Evolutionary conservation across 805 yeast species (phyloP).

Genomic region (Metschnikowia lunata): DNA sequence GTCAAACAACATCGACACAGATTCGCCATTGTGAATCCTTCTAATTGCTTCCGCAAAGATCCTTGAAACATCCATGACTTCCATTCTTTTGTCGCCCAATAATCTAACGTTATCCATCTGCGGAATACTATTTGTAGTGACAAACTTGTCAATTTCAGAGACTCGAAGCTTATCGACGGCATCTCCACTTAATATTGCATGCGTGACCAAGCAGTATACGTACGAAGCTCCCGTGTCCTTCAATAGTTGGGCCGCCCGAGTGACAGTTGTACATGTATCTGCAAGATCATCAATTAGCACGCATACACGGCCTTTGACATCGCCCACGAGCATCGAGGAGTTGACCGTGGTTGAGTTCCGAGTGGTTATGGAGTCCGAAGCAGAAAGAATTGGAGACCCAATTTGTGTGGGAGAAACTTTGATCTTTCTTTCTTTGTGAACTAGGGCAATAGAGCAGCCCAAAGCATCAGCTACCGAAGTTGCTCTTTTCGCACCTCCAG

Average conservation of each 20-base stretch:
- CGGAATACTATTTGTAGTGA: constrained; percentile 90
- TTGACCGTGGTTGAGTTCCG: constrained; percentile 41
- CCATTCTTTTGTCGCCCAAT: constrained; percentile 56
- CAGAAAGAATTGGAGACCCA: constrained; percentile 19
- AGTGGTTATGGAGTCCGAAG: constrained; percentile 16
- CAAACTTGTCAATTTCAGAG: constrained; percentile 73
- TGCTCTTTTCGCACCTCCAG: constrained; percentile 98
- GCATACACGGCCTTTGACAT: constrained; percentile 80
- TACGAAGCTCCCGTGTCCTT: constrained; percentile 90
- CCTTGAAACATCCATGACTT: constrained; percentile 81
- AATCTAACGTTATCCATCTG: constrained; percentile 55
- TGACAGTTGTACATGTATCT: constrained; percentile 88
- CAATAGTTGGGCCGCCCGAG: constrained; percentile 85
- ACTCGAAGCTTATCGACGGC: constrained; percentile 67
- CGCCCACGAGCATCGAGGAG: constrained; percentile 94
- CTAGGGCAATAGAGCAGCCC: constrained; percentile 86
- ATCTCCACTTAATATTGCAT: constrained; percentile 90
- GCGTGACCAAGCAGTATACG: constrained; percentile 86
- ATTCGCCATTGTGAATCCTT: constrained; percentile 95
- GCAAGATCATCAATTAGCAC: constrained; percentile 91
- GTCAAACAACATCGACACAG: constrained; percentile 89
- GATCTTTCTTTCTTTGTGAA: constrained; percentile 85
- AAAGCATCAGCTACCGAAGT: constrained; percentile 89
- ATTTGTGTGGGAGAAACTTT: constrained; percentile 26
- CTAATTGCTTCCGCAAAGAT: constrained; percentile 93